Conservation (phyloP, 1,284 basidiomycete species). For the Apiotrichum laibachii region DNA sequence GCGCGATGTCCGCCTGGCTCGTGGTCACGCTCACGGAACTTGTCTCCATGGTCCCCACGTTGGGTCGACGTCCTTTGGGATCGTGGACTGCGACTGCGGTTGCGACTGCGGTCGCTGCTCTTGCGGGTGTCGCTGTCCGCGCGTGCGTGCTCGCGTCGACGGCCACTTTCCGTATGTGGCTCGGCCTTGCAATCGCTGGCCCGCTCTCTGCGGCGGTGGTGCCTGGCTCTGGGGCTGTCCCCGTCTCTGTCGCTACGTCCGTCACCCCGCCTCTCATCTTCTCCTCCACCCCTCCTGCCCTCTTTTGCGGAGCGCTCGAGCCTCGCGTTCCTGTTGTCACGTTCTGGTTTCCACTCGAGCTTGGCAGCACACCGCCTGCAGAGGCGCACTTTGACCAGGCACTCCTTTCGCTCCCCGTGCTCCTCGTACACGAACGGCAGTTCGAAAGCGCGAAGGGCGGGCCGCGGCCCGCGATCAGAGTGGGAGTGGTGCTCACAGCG, state of each 20-base stretch:
- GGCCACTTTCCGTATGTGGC: too few species aligned
- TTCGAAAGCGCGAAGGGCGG: constrained; percentile 65
- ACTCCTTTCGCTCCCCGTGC: constrained; percentile 67
- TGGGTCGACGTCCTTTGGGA: too few species aligned
- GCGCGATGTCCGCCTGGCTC: too few species aligned
- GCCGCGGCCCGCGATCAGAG: constrained; percentile 30
- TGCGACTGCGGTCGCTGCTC: background rate
- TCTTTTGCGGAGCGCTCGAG: background rate
- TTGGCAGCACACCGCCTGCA: constrained; percentile 75
- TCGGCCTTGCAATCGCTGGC: too few species aligned
- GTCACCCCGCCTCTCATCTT: background rate
- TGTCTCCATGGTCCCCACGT: too few species aligned
- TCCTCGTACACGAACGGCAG: constrained; percentile 85
- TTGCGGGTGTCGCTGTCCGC: background rate
- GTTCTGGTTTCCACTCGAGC: constrained; percentile 71
- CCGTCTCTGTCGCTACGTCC: background rate
- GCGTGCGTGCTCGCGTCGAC: background rate
- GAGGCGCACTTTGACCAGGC: constrained; percentile 82
- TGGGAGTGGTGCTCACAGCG: constrained; percentile 68
- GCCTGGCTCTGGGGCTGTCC: background rate
- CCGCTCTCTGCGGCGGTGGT: too few species aligned
- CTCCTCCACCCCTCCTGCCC: too few species aligned
- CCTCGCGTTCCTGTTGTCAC: background rate
- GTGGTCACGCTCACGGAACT: too few species aligned
- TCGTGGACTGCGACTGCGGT: background rate